Evolutionary conservation across 2,329 filamentous ascomycete species (phyloP).

Genomic region (Ophiocordyceps camponoti-leonardi): DNA sequence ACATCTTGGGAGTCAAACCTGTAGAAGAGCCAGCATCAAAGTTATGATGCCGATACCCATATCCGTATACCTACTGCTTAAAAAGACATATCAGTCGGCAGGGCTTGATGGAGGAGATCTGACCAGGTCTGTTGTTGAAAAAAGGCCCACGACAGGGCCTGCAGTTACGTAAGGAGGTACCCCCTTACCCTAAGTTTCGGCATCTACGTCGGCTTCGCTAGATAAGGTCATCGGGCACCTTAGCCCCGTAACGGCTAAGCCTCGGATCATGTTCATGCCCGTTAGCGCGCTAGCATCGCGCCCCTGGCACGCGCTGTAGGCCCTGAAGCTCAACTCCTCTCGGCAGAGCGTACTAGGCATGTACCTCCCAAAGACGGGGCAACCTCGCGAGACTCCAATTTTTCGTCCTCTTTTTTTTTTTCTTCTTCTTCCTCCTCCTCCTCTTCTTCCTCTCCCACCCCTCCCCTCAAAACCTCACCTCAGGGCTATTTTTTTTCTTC

Average conservation of each 20-base stretch:
- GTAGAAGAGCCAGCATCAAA: too few species aligned
- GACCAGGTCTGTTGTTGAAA: too few species aligned
- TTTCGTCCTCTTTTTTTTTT: constrained; percentile 8
- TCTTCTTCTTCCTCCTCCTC: background rate
- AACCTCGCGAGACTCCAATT: constrained; percentile 11
- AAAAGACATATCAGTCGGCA: too few species aligned
- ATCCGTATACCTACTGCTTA: too few species aligned
- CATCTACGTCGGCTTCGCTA: background rate
- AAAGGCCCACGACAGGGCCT: too few species aligned
- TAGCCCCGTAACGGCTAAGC: background rate
- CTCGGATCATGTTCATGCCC: background rate
- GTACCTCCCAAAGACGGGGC: constrained; percentile 3
- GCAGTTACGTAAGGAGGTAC: too few species aligned
- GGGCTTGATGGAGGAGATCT: too few species aligned
- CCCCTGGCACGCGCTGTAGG: background rate
- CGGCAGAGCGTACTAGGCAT: background rate
- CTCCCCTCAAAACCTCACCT: constrained; percentile 11
- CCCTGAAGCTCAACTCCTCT: background rate
- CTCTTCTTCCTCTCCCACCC: background rate
- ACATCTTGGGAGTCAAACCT: too few species aligned
- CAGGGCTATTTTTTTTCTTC: constrained; percentile 13
- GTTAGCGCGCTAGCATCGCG: background rate
- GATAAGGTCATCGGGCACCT: background rate
- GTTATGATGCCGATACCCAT: too few species aligned
- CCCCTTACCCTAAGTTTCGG: too few species aligned